Base-by-base conservation (phyloP, 2,329 filamentous ascomycete species). In the Pseudogymnoascus sp. region DNA sequence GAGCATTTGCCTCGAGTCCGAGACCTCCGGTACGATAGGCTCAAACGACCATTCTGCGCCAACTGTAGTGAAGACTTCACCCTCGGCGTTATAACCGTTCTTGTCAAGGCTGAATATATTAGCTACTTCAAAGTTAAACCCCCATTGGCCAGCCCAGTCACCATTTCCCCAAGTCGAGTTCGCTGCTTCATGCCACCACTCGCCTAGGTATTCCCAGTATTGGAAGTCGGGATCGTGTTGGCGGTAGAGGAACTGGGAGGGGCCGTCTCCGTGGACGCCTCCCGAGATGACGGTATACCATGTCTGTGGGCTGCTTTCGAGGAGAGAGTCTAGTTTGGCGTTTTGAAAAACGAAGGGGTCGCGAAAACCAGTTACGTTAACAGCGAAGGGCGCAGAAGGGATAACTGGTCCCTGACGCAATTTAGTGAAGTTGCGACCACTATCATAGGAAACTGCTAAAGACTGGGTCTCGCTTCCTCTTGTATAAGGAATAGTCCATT, bases 401-500 rank as follows among this genome's bases (percentile, higher is more conserved):
- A 78, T 77, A 1, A 71, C 71, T 0, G 77, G 75, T 0, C 74
- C 74, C 25, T 76, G 70, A 5, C 69, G 65, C 3, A 77, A 64
- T 58, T 77, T 77, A 28, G 74, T 74, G 59, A 77, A 77, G 63
- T 76, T 78, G 9, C 67, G 68, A 8, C 45, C 45, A n/a, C 75
- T 75, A 16, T 75, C 70, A 9, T 37, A 65, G 1, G 72, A 75
- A 4, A 78, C 71, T 1, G 78, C 79, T 1, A 80, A 69, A 12
- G 75, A 75, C 60, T 80, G 77, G 0, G 77, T 77, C 65, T 81
- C 79, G 38, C 76, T 76, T 6, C 76, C 77, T 8, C 76, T 73
- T n/a, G 74, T 77, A 64, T 80, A 79, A 25, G 72, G 70, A 38
- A 79, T 73, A 7, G 75, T 79, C 77, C 77, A 80, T 40, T 78